These are phyloP conservation scores for Tolypocladium ovalisporum DNA, from an alignment of 2,329 filamentous ascomycete species.

Conservation along the genomic window DNA sequence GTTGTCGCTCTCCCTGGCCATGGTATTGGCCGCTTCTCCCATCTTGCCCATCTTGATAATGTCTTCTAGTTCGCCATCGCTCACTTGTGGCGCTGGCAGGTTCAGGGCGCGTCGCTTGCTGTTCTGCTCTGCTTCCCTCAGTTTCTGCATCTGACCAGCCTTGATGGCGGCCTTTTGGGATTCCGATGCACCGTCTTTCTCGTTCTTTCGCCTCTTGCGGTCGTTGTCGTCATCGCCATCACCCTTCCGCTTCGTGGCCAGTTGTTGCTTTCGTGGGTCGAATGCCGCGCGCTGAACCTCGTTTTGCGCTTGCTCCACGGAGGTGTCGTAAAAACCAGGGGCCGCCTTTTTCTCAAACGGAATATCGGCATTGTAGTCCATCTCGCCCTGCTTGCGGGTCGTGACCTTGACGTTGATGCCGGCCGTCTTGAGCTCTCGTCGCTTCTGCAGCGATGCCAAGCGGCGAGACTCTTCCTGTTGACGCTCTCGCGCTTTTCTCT, in stretches of 20 bases:
- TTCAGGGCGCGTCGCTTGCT: constrained; percentile 81
- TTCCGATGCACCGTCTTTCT: constrained; percentile 69
- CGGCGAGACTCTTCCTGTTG: constrained; percentile 91
- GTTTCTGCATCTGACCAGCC: constrained; percentile 87
- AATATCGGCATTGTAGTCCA: constrained; percentile 99
- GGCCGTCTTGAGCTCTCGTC: constrained; percentile 90
- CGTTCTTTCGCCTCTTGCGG: constrained; percentile 80
- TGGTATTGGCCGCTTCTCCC: constrained; percentile 70
- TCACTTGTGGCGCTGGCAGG: constrained; percentile 81
- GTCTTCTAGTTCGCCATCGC: constrained; percentile 86
- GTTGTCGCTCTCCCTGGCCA: constrained; percentile 71
- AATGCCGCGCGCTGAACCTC: constrained; percentile 77
- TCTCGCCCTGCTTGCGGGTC: constrained; percentile 86
- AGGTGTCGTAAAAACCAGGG: constrained; percentile 85
- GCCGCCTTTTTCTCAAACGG: constrained; percentile 91
- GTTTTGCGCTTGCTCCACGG: constrained; percentile 69
- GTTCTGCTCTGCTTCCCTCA: constrained; percentile 92
- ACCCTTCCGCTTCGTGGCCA: constrained; percentile 85
- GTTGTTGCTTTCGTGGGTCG: constrained; percentile 84
- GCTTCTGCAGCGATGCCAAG: constrained; percentile 84
- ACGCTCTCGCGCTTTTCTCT: constrained; percentile 89
- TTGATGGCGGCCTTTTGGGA: constrained; percentile 81
- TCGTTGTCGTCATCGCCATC: constrained; percentile 76
- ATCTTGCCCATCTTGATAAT: constrained; percentile 98
- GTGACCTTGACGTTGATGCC: constrained; percentile 97